Percentiles rank a stretch among this genome's conserved stretches.
Evolutionary conservation across 768 basidiomycete species (phyloP).

Genomic region (Holtermanniella nyarrowii): DNA sequence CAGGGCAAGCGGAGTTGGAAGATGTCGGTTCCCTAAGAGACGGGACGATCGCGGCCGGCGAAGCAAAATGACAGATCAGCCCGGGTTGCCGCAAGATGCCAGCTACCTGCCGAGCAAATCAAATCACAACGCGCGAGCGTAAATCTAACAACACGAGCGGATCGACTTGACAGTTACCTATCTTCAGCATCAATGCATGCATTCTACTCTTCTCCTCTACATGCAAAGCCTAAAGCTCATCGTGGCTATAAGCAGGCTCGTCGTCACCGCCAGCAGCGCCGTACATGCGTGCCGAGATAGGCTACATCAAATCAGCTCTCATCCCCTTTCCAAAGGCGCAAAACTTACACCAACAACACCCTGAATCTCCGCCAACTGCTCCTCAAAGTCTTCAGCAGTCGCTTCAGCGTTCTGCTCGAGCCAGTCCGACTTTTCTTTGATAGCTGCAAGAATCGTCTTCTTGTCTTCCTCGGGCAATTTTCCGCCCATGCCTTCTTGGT

Average conservation of each 20-base stretch:
- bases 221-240: slow-evolving; percentile 46
- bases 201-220: neutral
- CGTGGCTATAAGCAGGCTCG: slow-evolving; percentile 47
- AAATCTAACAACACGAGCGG: too few relatives aligned
- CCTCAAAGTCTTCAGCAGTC: slow-evolving; percentile 77
- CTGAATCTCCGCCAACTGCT: slow-evolving; percentile 57
- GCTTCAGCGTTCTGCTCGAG: slow-evolving; percentile 72
- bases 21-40: too few relatives aligned
- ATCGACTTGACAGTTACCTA: too few relatives aligned
- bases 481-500: slow-evolving; percentile 81
- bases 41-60: too few relatives aligned
- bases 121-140: too few relatives aligned
- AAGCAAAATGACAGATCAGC: too few relatives aligned
- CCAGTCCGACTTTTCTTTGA: slow-evolving; percentile 89
- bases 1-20: too few relatives aligned
- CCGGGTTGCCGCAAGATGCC: too few relatives aligned
- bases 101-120: too few relatives aligned
- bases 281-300: slow-evolving; percentile 70
- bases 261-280: slow-evolving; percentile 46
- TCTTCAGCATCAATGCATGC: too few relatives aligned
- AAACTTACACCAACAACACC: slow-evolving; percentile 28
- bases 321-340: neutral
- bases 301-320: slow-evolving; percentile 39
- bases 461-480: slow-evolving; percentile 48
- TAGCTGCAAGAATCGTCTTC: slow-evolving; percentile 55